Evolutionary conservation across 768 basidiomycete species (phyloP).

Genomic region (Lepiota brunneoincarnata): DNA sequence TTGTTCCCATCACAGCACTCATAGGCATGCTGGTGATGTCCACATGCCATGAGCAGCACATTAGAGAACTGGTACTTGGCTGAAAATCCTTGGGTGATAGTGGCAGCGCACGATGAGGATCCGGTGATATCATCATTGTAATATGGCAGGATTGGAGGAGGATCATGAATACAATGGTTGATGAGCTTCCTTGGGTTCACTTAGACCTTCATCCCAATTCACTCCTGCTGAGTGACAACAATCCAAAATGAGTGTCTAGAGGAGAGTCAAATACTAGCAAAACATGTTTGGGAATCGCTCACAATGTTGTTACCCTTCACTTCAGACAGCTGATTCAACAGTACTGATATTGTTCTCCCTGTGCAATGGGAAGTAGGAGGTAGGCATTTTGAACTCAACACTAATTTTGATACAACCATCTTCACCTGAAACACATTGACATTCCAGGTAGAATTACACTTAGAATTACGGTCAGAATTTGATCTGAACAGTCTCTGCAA

Average conservation of each 20-base stretch:
- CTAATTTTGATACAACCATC: too few relatives aligned
- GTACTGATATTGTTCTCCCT: slow-evolving; percentile 37
- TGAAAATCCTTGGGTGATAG: slow-evolving; percentile 17
- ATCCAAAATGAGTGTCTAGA: slow-evolving; percentile 43
- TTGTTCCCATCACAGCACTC: slow-evolving; percentile 22
- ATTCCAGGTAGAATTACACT: too few relatives aligned
- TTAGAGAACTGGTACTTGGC: slow-evolving; percentile 31
- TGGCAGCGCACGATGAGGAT: slow-evolving; percentile 12
- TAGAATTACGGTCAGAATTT: too few relatives aligned
- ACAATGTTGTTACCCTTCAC: slow-evolving; percentile 43
- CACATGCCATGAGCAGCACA: slow-evolving; percentile 43
- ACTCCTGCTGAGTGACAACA: slow-evolving; percentile 43
- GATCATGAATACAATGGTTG: slow-evolving; percentile 23
- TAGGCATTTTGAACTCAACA: too few relatives aligned
- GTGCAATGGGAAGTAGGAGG: too few relatives aligned
- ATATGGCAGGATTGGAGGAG: slow-evolving; percentile 21
- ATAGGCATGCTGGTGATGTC: slow-evolving; percentile 30
- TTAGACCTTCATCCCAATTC: slow-evolving; percentile 18
- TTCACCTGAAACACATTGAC: too few relatives aligned
- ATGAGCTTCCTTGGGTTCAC: slow-evolving; percentile 10
- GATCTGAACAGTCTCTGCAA: too few relatives aligned
- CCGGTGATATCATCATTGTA: slow-evolving; percentile 25
- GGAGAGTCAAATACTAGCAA: neutral
- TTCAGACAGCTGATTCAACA: slow-evolving; percentile 35
- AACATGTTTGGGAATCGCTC: slow-evolving; percentile 10